phyloP scores from a whole-genome alignment of 2,329 filamentous ascomycete species.

The Aspergillus viridinutans region DNA sequence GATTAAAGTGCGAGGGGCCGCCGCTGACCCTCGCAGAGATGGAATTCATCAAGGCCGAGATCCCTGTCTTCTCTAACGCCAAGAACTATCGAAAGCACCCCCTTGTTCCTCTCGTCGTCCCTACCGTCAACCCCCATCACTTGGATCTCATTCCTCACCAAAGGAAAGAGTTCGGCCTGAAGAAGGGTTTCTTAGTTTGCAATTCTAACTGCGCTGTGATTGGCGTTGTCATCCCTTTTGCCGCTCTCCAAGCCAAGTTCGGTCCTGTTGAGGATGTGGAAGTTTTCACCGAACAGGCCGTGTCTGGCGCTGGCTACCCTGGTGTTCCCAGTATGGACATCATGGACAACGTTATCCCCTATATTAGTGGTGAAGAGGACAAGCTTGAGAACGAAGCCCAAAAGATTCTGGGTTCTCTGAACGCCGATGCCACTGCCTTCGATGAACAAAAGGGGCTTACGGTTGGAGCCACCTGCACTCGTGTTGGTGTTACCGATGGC shows the following conservation, averaged over 20 bases:
- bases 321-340: slow-evolving; percentile 85
- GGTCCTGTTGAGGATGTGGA: slow-evolving; percentile 72
- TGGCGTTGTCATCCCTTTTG: slow-evolving; percentile 90
- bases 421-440: slow-evolving; percentile 67
- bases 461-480: slow-evolving; percentile 84
- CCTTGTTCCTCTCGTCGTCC: slow-evolving; percentile 86
- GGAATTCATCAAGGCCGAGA: slow-evolving; percentile 81
- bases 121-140: slow-evolving; percentile 87
- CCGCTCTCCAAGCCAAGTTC: slow-evolving; percentile 80
- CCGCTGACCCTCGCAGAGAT: slow-evolving; percentile 59
- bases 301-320: slow-evolving; percentile 74
- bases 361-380: slow-evolving; percentile 89
- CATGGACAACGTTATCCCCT: slow-evolving; percentile 92
- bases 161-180: slow-evolving; percentile 64
- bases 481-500: slow-evolving; percentile 91
- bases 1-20: not conserved
- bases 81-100: slow-evolving; percentile 95
- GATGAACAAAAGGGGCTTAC: slow-evolving; percentile 68
- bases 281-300: slow-evolving; percentile 91
- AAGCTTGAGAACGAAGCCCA: slow-evolving; percentile 92
- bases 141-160: slow-evolving; percentile 88
- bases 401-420: slow-evolving; percentile 83
- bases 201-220: slow-evolving; percentile 99
- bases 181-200: slow-evolving; percentile 90
- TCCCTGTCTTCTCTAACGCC: slow-evolving; percentile 94